Evolutionary conservation across 139 green algal species (phyloP).

Genomic region (Chlorella sorokiniana): DNA sequence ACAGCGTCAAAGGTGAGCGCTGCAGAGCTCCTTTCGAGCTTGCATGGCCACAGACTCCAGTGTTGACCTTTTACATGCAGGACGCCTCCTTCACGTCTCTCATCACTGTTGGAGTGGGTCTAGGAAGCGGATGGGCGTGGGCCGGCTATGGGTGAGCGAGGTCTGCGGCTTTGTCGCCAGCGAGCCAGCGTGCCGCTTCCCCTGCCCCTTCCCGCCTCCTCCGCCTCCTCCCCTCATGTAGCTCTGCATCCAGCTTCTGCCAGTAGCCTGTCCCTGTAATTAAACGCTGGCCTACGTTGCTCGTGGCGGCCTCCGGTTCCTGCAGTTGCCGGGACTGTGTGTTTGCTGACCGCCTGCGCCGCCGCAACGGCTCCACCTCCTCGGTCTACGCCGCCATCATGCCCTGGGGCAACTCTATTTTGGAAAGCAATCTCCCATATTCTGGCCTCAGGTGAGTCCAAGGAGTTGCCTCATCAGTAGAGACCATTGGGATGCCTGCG

Average conservation of each 20-base stretch:
- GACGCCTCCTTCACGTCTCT: neutral
- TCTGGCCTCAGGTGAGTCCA: constrained; percentile 7
- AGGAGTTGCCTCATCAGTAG: no score
- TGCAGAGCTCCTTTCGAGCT: no score
- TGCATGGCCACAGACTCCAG: no score
- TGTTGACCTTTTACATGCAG: neutral
- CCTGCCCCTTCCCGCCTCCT: no score
- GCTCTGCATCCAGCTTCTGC: no score
- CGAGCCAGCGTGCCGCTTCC: no score
- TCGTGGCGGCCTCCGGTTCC: no score
- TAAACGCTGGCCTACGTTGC: no score
- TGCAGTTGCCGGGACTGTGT: constrained; percentile 40
- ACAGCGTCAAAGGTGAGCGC: no score
- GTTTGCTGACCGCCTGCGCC: constrained; percentile 34
- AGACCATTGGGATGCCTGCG: no score
- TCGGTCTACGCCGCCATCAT: constrained; percentile 31
- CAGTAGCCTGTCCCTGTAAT: no score
- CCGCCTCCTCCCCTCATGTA: no score
- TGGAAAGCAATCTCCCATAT: constrained; percentile 38
- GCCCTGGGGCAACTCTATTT: constrained; percentile 41
- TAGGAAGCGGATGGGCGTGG: neutral
- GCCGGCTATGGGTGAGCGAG: neutral
- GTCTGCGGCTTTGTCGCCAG: neutral
- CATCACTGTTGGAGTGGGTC: neutral
- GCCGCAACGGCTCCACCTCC: constrained; percentile 13